Evolutionary conservation across 2,329 filamentous ascomycete species (phyloP), one percentile per base, ranked within the genome.

Genomic region (Ophiostoma triangulosporum): DNA sequence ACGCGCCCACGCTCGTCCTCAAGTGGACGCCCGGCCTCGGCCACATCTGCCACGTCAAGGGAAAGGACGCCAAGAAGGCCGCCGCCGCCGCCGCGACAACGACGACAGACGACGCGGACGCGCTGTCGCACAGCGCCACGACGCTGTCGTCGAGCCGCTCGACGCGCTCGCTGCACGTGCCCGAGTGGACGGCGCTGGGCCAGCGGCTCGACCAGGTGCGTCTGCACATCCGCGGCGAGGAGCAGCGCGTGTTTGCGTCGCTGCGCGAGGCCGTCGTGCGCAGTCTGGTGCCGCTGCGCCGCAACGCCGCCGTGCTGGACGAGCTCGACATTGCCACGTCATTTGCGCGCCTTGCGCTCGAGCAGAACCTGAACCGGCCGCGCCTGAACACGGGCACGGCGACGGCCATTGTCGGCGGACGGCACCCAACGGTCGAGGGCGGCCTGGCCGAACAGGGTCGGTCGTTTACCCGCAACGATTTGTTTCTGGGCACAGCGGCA

Each of bases 261-360:
- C 73, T 98, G 8, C 84, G 91, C 29, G 78, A 82, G 57, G 74
- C 79, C 50, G 89, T 96, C 0, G 81, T 97, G 4, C 70, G 78
- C 48, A 91, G 90, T 61, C 77, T 98, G 3, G 81, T 96, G 58
- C 88, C 84, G 62, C 78, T 98, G 14, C 83, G 93, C 6, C 85
- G 86, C 54, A 97, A 96, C 66, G 90, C 91, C 11, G 77, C 81
- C n/a, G 85, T 95, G 1, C 78, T 98, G 20, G 91, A 97, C 65
- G 90, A 96, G 66, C 78, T 98, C 8, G 93, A 98, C 67, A 85
- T 98, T 35, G 80, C 86, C 2, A 88, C 87, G 53, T 88, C 88
- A 0, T 95, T 95, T 63, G 88, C 93, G 3, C 75, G 74, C 4
- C 74, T 97, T 2, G 90, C 93, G 2, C 66, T 74, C 24, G 86